Base-by-base conservation (phyloP, 2,329 filamentous ascomycete genomes). In the Hypoxylon sp. region DNA sequence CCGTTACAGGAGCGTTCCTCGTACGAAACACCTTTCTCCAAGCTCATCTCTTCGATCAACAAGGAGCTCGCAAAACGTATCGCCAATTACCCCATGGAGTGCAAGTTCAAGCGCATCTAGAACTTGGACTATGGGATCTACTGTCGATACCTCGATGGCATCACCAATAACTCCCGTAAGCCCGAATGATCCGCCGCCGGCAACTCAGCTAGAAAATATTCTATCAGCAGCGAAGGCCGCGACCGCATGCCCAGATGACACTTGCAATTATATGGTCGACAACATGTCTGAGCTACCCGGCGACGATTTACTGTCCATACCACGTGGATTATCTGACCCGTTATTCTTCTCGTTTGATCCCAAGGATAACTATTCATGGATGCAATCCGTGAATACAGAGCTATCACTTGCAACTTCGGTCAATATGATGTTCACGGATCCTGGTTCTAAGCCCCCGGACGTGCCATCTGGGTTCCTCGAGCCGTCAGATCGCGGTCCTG, bases 51-150 rank as follows among this genome's bases (percentile, higher is more conserved):
- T 78, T 79, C 77, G 51, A 74, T 79, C 61, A 80, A 80, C 74
- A 79, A 80, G 67, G 50, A 81, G 78, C 61, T 81, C 78, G 63
- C 69, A 78, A 22, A 72, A 81, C 31, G 80, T 87, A 57, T 87
- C 85, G 5, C 84, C 85, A 9, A 75, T 83, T 39, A 86, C 85
- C 8, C 80, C 80, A 31, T 85, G 79, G 77, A 82, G 81, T 37
- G 42, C 74, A 26, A 71, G 51, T 54, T 75, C 74, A 3, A 71
- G 67, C 31, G 67, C 58, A 22, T 76, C 76, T 53, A 76, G 75
- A 4, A 73, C 75, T 11, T 85, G 84, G 79, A 81, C 81, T 10
- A 78, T 80, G 70, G 76, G 73, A 14, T 80, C 81, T 9, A 81
- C 77, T 2, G 75, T 81, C 35, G 80, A 84, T 59, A 84, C 84